Base-by-base conservation (phyloP, 2,329 filamentous ascomycete genomes). In the Apiospora pterosperma region DNA sequence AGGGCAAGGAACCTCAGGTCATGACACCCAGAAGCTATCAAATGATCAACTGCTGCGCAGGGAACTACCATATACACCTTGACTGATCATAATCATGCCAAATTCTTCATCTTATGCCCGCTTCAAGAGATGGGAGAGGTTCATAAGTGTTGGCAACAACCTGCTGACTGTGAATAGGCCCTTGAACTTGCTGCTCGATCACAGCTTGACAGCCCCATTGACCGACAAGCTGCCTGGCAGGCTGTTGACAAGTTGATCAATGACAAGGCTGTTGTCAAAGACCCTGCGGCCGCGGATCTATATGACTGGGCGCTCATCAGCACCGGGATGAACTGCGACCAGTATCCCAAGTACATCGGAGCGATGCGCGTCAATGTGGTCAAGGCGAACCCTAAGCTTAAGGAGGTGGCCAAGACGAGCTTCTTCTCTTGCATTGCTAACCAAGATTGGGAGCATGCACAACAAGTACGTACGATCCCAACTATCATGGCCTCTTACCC, bases 401-500 rank as follows among this genome's bases (percentile, higher is more conserved):
- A 78, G 66, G 72, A 70, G 36, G 71, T 72, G 21, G 80, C 75
- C 5, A 75, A 78, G 10, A 77, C 76, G 52, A 86, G 82, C 65
- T 75, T 88, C 55, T 80, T 84, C 68, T 80, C 82, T 10, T 88
- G 85, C 67, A 69, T 88, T 63, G 74, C 82, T 66, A 78, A 84
- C 62, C 85, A 83, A 79, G 86, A 88, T 68, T 78, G 87, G 63
- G 76, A 79, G 64, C 85, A 84, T 69, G 84, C 85, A 2, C 85
- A 88, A 72, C 83, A 86, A 77, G 84, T 86, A 74, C 66, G 73
- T n/a, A n/a, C n/a, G 36, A 23, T 4, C 44, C 61, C 10, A 16
- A 28, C 12, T n/a, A 3, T 14, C 60, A 10, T 11, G 38, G 25
- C 38, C 5, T 42, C 11, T 12, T 23, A 12, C n/a, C n/a, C 7